Conservation (phyloP, 1,284 basidiomycete species). For the Sphagnurus paluster region DNA sequence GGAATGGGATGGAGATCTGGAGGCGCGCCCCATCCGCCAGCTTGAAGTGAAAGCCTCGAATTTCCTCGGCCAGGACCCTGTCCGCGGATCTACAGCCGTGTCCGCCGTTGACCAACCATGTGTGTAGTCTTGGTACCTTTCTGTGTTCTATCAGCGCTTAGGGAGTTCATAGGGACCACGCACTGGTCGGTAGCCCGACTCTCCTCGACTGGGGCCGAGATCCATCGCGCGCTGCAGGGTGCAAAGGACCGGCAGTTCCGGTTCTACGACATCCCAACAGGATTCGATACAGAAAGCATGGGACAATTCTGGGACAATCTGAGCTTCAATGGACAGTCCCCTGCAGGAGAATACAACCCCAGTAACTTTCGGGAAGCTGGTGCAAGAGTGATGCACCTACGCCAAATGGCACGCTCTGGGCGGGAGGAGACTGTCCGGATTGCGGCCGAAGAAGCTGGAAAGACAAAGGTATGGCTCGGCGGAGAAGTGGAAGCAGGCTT, state of each 20-base stretch:
- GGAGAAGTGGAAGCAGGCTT: constrained; percentile 18
- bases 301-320: constrained; percentile 48
- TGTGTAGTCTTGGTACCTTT: constrained; percentile 27
- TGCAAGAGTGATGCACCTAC: constrained; percentile 28
- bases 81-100: constrained; percentile 37
- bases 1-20: constrained; percentile 40
- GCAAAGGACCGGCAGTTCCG: constrained; percentile 43
- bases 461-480: constrained; percentile 39
- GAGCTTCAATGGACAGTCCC: constrained; percentile 40
- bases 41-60: constrained; percentile 34
- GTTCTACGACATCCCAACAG: constrained; percentile 47
- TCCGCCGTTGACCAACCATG: constrained; percentile 34
- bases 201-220: constrained; percentile 27
- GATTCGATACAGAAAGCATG: constrained; percentile 44
- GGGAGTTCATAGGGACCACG: constrained; percentile 51
- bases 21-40: constrained; percentile 38
- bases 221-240: constrained; percentile 32
- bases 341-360: constrained; percentile 18
- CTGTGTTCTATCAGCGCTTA: not conserved
- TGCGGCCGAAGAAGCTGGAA: constrained; percentile 29
- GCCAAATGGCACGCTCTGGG: constrained; percentile 38
- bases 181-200: constrained; percentile 49
- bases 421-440: constrained; percentile 30
- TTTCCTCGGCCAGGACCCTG: constrained; percentile 31
- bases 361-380: constrained; percentile 31